These are phyloP conservation scores for Xylariaceae sp. DNA, from an alignment of 2,329 filamentous ascomycete species.

Conservation along the genomic window DNA sequence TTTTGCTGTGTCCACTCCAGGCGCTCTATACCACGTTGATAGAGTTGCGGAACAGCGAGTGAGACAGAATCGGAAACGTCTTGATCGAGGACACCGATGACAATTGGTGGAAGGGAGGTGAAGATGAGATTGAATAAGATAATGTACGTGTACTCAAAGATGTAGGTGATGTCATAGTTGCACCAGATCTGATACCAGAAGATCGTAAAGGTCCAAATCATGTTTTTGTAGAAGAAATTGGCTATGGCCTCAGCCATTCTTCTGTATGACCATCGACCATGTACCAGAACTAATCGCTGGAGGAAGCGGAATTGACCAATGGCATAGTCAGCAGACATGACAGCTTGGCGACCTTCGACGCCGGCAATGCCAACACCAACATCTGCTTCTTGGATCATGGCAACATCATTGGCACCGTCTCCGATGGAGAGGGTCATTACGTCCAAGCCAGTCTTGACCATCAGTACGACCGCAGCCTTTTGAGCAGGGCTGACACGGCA, in stretches of 20 bases:
- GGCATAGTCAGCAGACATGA: constrained; percentile 95
- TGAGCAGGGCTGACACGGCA: constrained; percentile 97
- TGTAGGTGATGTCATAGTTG: constrained; percentile 94
- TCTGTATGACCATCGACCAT: constrained; percentile 96
- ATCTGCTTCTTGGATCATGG: constrained; percentile 97
- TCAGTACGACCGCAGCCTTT: constrained; percentile 93
- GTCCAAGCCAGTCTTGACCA: constrained; percentile 94
- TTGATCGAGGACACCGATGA: constrained; percentile 97
- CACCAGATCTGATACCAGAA: constrained; percentile 98
- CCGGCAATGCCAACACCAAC: constrained; percentile 96
- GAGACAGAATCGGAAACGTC: constrained; percentile 95
- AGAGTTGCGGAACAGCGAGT: constrained; percentile 91
- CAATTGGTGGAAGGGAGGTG: constrained; percentile 90
- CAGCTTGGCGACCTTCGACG: constrained; percentile 89
- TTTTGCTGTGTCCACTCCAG: constrained; percentile 95
- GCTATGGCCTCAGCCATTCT: constrained; percentile 91
- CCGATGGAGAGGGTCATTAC: constrained; percentile 96
- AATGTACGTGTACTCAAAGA: constrained; percentile 98
- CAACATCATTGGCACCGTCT: constrained; percentile 94
- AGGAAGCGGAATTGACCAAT: constrained; percentile 94
- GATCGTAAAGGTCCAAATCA: constrained; percentile 94
- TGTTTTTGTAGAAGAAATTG: constrained; percentile 99
- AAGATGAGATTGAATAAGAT: constrained; percentile 96
- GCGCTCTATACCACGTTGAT: constrained; percentile 92
- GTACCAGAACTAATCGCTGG: constrained; percentile 83